Base-by-base conservation (phyloP, 139 green algal species). In the Prasinococcaceae sp. region DNA sequence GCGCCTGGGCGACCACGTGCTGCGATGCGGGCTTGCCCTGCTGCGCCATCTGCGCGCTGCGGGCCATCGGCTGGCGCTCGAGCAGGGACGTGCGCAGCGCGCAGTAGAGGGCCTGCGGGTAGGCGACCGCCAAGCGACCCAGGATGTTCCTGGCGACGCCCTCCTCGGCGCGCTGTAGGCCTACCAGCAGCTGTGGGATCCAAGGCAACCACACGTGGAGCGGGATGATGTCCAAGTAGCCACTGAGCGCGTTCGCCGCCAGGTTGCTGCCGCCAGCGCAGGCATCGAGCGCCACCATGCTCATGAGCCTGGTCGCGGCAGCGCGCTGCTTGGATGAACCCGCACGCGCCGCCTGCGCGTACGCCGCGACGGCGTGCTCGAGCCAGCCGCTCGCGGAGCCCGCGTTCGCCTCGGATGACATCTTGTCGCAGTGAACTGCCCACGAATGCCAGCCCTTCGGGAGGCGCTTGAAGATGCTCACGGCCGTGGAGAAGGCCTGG, bases 151-250 rank as follows among this genome's bases (percentile, higher is more conserved):
- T 84, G 6, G 68, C 70, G 35, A 78, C 51, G 0, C 56, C 39
- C 8, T 57, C 62, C 66, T 98, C 90, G 22, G 75, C 73, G 3
- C 84, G 69, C 50, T 86, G 78, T 53, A 97, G 75, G 8, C 63
- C 67, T 5, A 73, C 73, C 49, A 95, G 74, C 51, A 98, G 77
- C 77, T 97, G 88, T 0, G 84, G 84, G 6, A 93, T 63, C 75
- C 80, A 97, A 17, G 74, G 60, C 55, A 97, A 76, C 90, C 90
- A 97, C 44, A 93, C 77, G 77, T 80, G 92, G n/a, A 60, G 41
- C 0, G 88, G 84, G 16, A 95, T 45, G 25, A 79, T n/a, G 19
- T 46, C 30, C 2, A 53, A 6, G 52, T 60, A 40, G 28, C 28
- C 40, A 12, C 9, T 14, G 16, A 50, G n/a, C 52, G 41, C 52